Evolutionary conservation across 192 early-diverging fungal species (phyloP).

Genomic region (Gonapodya sp.): DNA sequence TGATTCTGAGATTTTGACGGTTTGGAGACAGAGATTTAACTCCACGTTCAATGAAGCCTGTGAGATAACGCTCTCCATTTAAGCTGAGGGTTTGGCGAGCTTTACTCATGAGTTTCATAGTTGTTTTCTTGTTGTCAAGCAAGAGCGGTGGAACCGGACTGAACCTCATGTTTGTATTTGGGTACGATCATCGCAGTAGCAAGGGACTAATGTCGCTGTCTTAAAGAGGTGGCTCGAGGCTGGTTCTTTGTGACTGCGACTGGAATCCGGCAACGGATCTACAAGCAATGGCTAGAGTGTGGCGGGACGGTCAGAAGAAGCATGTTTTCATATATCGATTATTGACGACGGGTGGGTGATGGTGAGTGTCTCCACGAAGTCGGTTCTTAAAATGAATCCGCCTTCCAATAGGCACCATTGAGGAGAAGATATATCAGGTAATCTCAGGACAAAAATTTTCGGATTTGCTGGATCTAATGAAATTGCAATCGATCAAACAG

Average conservation of each 20-base stretch:
- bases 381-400: too few relatives aligned
- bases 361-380: background rate
- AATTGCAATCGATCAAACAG: too few relatives aligned
- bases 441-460: too few relatives aligned
- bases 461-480: too few relatives aligned
- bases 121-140: slow-evolving; percentile 26
- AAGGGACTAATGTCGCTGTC: slow-evolving; percentile 13
- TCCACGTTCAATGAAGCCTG: slow-evolving; percentile 9
- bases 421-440: slow-evolving; percentile 55
- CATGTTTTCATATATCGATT: slow-evolving; percentile 36
- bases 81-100: background rate
- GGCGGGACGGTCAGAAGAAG: slow-evolving; percentile 39
- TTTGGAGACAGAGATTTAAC: background rate
- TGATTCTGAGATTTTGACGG: background rate
- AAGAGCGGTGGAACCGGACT: slow-evolving; percentile 54
- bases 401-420: slow-evolving; percentile 24
- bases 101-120: slow-evolving; percentile 6
- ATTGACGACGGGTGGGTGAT: slow-evolving; percentile 23
- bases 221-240: background rate
- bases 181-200: slow-evolving; percentile 40
- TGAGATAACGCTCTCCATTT: background rate
- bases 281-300: slow-evolving; percentile 59
- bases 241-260: slow-evolving; percentile 18
- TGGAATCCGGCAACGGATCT: slow-evolving; percentile 39
- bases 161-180: slow-evolving; percentile 46